These are phyloP conservation scores for Pseudocercospora ulei DNA, from an alignment of 2,329 filamentous ascomycete genomes.

Conservation along the genomic window DNA sequence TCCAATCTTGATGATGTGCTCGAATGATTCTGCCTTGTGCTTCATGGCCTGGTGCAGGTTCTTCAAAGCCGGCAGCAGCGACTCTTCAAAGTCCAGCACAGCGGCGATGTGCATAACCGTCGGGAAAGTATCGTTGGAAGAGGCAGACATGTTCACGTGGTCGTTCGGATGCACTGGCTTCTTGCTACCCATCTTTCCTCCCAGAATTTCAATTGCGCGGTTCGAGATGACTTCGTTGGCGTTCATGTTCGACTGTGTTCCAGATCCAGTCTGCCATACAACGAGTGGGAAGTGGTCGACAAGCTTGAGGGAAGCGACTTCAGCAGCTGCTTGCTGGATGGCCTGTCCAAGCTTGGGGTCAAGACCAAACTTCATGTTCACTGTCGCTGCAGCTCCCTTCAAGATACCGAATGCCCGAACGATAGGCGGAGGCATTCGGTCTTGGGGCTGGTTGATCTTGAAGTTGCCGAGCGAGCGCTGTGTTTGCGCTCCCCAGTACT, in stretches of 20 bases:
- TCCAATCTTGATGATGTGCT: constrained; percentile 97
- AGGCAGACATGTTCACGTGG: constrained; percentile 98
- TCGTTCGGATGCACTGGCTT: constrained; percentile 99
- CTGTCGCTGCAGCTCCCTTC: constrained; percentile 89
- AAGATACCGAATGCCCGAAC: constrained; percentile 91
- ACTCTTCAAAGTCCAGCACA: constrained; percentile 80
- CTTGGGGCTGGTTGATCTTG: constrained; percentile 97
- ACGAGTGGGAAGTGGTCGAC: constrained; percentile 96
- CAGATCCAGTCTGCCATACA: constrained; percentile 98
- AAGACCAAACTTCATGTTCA: constrained; percentile 91
- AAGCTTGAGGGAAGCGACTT: constrained; percentile 89
- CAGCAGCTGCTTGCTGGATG: constrained; percentile 85
- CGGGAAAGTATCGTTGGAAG: constrained; percentile 98
- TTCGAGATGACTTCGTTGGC: constrained; percentile 99
- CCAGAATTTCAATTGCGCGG: constrained; percentile 94
- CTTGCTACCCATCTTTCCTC: constrained; percentile 88
- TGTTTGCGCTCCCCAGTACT: constrained; percentile 98
- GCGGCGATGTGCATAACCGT: constrained; percentile 99
- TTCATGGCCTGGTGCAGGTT: constrained; percentile 76
- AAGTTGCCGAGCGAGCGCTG: constrained; percentile 96
- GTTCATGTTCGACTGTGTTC: constrained; percentile 99
- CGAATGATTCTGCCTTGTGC: constrained; percentile 79
- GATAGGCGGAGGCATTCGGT: constrained; percentile 92
- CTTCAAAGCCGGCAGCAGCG: constrained; percentile 71
- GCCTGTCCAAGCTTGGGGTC: constrained; percentile 82